Conservation (phyloP, 2,329 filamentous ascomycete genomes). For the Trichothecium roseum region DNA sequence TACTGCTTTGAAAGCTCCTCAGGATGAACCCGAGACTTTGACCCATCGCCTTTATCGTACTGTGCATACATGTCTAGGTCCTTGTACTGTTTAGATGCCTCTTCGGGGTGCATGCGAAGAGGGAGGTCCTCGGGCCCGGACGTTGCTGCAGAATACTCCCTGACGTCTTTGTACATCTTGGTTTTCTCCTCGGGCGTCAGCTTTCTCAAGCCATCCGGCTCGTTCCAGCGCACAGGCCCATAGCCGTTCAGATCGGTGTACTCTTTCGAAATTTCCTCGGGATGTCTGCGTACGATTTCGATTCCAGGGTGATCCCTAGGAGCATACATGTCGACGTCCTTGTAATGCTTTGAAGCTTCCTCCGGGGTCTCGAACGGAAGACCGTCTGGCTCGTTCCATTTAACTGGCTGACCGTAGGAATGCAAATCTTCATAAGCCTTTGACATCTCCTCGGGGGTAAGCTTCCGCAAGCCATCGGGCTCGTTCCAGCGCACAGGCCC, state of each 20-base stretch:
- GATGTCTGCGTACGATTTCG: neutral
- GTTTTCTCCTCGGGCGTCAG: constrained; percentile 16
- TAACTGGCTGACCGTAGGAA: constrained; percentile 17
- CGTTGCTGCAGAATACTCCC: constrained; percentile 11
- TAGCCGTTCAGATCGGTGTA: constrained; percentile 9
- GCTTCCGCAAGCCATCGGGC: constrained; percentile 19
- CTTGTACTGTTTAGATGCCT: constrained; percentile 24
- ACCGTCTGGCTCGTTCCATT: constrained; percentile 19
- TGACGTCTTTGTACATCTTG: constrained; percentile 19
- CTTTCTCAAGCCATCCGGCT: neutral
- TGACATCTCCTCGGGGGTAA: constrained; percentile 25
- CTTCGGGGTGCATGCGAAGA: constrained; percentile 18
- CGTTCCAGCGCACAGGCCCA: constrained; percentile 8
- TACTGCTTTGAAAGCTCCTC: constrained; percentile 28
- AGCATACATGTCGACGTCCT: constrained; percentile 23
- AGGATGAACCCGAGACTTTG: constrained; percentile 12
- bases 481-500: constrained; percentile 24
- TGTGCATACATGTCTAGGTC: constrained; percentile 22
- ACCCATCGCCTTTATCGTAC: constrained; percentile 1
- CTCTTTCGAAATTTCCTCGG: constrained; percentile 6
- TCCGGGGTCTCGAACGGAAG: constrained; percentile 14
- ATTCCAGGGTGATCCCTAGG: no score
- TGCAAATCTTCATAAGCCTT: constrained; percentile 26
- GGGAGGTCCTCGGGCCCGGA: constrained; percentile 27
- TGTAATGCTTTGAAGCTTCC: constrained; percentile 19